phyloP scores from a whole-genome alignment of 768 basidiomycete genomes.

The Boletales sp. region DNA sequence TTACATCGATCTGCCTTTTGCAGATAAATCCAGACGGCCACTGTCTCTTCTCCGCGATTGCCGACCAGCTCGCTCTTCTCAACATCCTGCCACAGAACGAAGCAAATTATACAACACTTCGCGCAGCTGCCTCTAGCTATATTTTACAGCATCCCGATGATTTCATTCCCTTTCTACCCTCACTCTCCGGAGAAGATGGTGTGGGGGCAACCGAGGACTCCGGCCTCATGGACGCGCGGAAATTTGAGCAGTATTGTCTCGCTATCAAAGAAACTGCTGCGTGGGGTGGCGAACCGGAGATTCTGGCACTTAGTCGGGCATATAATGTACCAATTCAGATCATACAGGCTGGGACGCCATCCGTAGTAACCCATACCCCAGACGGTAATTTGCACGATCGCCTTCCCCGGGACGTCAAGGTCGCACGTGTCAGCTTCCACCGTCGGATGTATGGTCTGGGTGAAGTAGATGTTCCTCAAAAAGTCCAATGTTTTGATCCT shows the following conservation, averaged over 20 bases:
- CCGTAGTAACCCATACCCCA: conserved; percentile 81
- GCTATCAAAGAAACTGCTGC: conserved; percentile 77
- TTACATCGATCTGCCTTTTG: not conserved
- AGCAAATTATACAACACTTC: conserved; percentile 58
- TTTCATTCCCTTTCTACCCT: conserved; percentile 90
- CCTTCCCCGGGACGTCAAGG: conserved; percentile 32
- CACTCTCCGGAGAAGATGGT: conserved; percentile 65
- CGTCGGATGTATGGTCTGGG: conserved; percentile 92
- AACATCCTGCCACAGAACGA: conserved; percentile 55
- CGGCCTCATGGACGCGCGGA: conserved; percentile 65
- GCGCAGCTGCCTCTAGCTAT: conserved; percentile 73
- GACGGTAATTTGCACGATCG: conserved; percentile 28
- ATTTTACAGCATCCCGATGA: conserved; percentile 81
- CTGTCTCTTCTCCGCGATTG: conserved; percentile 91
- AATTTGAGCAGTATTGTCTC: conserved; percentile 73
- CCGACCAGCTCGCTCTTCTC: conserved; percentile 83
- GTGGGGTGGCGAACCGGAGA: conserved; percentile 99
- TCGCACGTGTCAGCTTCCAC: conserved; percentile 85
- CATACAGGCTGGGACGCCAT: conserved; percentile 76
- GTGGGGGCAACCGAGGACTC: conserved; percentile 51
- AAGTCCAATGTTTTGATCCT: not conserved
- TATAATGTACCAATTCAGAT: conserved; percentile 88
- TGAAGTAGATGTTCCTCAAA: conserved; percentile 57
- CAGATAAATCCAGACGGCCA: conserved; percentile 95
- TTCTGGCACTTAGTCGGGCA: conserved; percentile 78